Conservation (phyloP, 148 eudicot genomes). For the Salicornia ramosissima region DNA sequence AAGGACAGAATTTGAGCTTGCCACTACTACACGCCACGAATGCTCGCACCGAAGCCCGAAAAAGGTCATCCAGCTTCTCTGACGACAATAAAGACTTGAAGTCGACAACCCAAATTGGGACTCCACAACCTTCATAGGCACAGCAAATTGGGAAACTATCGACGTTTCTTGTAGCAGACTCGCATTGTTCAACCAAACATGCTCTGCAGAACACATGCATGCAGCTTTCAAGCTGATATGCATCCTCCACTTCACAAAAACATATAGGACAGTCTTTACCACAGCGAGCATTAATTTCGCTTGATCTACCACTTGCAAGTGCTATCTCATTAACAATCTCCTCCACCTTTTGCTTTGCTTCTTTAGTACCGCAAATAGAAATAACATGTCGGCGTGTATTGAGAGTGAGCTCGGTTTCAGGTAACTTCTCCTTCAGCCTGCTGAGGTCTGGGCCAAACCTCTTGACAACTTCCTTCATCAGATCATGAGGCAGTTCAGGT, state of each 20-base stretch:
- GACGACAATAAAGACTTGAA: conserved; percentile 44
- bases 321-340: conserved; percentile 55
- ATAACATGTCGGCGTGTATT: conserved; percentile 64
- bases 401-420: conserved; percentile 53
- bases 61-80: conserved; percentile 78
- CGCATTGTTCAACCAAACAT: conserved; percentile 89
- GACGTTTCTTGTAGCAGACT: conserved; percentile 64
- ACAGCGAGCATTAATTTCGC: conserved; percentile 12
- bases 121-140: conserved; percentile 50
- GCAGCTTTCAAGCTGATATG: conserved; percentile 58
- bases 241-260: conserved; percentile 75
- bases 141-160: conserved; percentile 74
- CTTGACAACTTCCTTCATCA: conserved; percentile 84
- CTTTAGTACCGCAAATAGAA: conserved; percentile 48
- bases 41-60: conserved; percentile 66
- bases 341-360: conserved; percentile 60
- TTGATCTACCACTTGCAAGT: conserved; percentile 24
- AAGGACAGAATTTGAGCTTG: conserved; percentile 70
- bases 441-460: conserved; percentile 72
- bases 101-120: conserved; percentile 50
- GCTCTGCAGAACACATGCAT: conserved; percentile 56
- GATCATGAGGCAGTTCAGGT: conserved; percentile 47
- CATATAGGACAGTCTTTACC: conserved; percentile 65
- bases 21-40: conserved; percentile 66
- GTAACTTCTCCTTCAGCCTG: conserved; percentile 60